These are phyloP conservation scores for Acanthamoeba healyi DNA, from an alignment of 208 protist species.

Conservation along the genomic window DNA sequence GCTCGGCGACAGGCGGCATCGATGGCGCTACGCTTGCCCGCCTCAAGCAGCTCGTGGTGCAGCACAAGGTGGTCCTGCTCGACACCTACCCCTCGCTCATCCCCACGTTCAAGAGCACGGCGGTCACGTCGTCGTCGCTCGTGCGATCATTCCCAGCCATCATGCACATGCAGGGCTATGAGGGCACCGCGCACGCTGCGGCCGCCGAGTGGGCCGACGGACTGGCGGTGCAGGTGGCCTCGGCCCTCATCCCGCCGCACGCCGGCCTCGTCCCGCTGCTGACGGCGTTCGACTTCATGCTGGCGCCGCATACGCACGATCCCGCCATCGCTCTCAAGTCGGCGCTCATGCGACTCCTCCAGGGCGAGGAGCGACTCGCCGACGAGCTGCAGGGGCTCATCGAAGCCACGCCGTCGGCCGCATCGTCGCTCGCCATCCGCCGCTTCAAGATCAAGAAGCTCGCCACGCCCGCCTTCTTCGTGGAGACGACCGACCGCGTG, in stretches of 20 bases:
- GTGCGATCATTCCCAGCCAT: slow-evolving; percentile 16
- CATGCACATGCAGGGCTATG: slow-evolving; percentile 9
- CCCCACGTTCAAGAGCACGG: not conserved
- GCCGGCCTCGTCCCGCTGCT: not conserved
- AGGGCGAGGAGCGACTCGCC: slow-evolving; percentile 46
- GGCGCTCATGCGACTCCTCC: not conserved
- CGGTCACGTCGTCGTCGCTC: not conserved
- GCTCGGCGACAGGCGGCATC: not conserved
- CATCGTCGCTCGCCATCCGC: not conserved
- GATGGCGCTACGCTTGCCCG: not conserved
- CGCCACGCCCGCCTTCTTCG: slow-evolving; percentile 32
- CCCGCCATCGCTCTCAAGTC: slow-evolving; percentile 45
- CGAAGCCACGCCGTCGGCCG: not conserved
- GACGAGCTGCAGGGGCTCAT: slow-evolving; percentile 31
- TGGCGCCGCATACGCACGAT: slow-evolving; percentile 22
- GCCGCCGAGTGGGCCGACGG: slow-evolving; percentile 28
- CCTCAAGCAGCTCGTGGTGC: slow-evolving; percentile 33
- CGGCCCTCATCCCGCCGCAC: not conserved
- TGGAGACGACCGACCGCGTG: slow-evolving; percentile 14
- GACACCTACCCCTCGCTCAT: slow-evolving; percentile 31
- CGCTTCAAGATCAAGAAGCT: slow-evolving; percentile 57
- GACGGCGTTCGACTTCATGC: slow-evolving; percentile 38
- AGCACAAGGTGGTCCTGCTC: slow-evolving; percentile 19
- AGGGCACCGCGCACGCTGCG: not conserved
- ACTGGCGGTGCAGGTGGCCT: not conserved